Percentiles rank a stretch among this genome's conserved stretches.
Evolutionary conservation across 768 basidiomycete genomes (phyloP).

Genomic region (Tricholoma furcatifolium): DNA sequence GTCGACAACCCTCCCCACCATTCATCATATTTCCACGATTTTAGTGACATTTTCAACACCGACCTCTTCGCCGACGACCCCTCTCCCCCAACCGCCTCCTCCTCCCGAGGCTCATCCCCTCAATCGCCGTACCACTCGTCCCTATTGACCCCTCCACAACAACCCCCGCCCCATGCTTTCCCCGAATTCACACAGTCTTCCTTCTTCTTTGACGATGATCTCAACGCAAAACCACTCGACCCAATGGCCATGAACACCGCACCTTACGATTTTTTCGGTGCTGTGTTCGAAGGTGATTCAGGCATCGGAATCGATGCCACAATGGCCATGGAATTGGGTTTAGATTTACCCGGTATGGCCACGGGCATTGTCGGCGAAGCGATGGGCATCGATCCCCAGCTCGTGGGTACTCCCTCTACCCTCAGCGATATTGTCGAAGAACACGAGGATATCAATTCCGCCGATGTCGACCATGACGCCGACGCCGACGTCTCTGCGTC

Average conservation of each 20-base stretch:
- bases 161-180: slow-evolving; percentile 30
- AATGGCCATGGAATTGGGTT: slow-evolving; percentile 24
- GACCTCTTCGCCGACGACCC: slow-evolving; percentile 47
- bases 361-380: slow-evolving; percentile 7
- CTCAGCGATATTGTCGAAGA: slow-evolving; percentile 39
- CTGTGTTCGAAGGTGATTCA: slow-evolving; percentile 22
- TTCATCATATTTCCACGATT: slow-evolving; percentile 31
- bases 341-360: slow-evolving; percentile 10
- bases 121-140: slow-evolving; percentile 39
- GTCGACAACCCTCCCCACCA: slow-evolving; percentile 37
- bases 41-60: slow-evolving; percentile 67
- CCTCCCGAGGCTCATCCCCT: slow-evolving; percentile 42
- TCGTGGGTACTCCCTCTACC: slow-evolving; percentile 62
- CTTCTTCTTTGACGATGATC: slow-evolving; percentile 49
- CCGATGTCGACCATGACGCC: slow-evolving; percentile 18
- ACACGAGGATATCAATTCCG: slow-evolving; percentile 23
- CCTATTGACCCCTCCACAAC: slow-evolving; percentile 49
- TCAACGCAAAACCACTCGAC: slow-evolving; percentile 34
- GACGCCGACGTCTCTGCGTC: slow-evolving; percentile 16
- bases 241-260: slow-evolving; percentile 21
- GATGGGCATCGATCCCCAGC: slow-evolving; percentile 68
- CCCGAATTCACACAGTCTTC: slow-evolving; percentile 35
- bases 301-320: slow-evolving; percentile 23
- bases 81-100: slow-evolving; percentile 37
- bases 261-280: slow-evolving; percentile 41